A percentile compares a stretch with the other conserved stretches of the same genome.
Conservation (phyloP, 148 eudicot genomes). For the Heliosperma pusillum region DNA sequence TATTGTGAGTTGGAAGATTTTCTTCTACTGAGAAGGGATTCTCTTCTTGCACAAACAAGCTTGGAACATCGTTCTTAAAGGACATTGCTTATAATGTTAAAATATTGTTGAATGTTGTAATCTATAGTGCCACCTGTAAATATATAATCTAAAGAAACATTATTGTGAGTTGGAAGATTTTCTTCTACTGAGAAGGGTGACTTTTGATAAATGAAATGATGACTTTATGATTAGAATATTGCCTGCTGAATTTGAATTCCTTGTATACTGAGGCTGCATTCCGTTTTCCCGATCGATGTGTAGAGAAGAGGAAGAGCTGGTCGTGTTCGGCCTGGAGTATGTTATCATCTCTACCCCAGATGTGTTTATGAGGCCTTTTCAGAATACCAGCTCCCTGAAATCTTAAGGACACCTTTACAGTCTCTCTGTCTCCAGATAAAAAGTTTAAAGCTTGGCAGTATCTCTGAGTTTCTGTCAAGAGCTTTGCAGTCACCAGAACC, state of each 20-base stretch:
- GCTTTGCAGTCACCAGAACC: conserved; percentile 91
- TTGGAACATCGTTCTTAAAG: background rate
- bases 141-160: background rate
- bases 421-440: conserved; percentile 96
- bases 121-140: background rate
- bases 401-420: conserved; percentile 91
- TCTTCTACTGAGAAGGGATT: background rate
- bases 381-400: conserved; percentile 93
- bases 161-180: background rate
- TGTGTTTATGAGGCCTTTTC: conserved; percentile 91
- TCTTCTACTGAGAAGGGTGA: background rate
- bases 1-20: background rate
- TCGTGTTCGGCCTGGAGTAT: conserved; percentile 96
- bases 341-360: conserved; percentile 94
- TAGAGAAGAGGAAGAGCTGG: conserved; percentile 99
- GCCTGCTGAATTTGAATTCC: conserved; percentile 9
- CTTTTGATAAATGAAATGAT: background rate
- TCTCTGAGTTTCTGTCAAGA: conserved; percentile 81
- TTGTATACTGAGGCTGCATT: background rate
- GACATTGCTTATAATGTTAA: background rate
- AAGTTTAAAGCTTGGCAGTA: conserved; percentile 90
- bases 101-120: background rate
- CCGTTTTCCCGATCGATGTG: conserved; percentile 5
- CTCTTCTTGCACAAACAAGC: background rate
- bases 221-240: background rate